Conservation (phyloP, 2,329 filamentous ascomycete species). For the Aspergillus quadrilineatus region DNA sequence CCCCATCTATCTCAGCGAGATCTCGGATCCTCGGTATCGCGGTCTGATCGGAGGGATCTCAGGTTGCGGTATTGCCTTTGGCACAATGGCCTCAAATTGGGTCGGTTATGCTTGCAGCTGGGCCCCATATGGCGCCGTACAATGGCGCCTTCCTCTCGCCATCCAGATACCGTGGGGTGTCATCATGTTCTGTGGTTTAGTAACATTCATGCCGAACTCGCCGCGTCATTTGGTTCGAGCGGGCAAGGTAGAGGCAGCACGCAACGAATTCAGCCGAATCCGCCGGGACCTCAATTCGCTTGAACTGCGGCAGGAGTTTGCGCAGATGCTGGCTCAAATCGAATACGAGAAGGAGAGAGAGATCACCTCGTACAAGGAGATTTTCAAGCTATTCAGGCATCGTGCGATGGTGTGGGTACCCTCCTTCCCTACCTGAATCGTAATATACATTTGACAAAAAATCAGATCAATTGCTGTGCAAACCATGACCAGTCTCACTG, state of each 20-base stretch:
- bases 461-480: slow-evolving; percentile 53
- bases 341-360: slow-evolving; percentile 59
- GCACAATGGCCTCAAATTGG: slow-evolving; percentile 59
- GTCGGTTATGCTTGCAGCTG: slow-evolving; percentile 57
- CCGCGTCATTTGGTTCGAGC: slow-evolving; percentile 54
- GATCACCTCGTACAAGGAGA: slow-evolving; percentile 52
- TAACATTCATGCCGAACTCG: slow-evolving; percentile 58
- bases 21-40: slow-evolving; percentile 49
- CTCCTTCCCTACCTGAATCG: background rate
- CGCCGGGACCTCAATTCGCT: slow-evolving; percentile 47
- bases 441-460: background rate
- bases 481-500: slow-evolving; percentile 58
- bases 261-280: slow-evolving; percentile 50
- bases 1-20: slow-evolving; percentile 57
- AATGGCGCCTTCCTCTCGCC: slow-evolving; percentile 57
- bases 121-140: slow-evolving; percentile 52
- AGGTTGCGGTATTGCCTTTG: slow-evolving; percentile 56
- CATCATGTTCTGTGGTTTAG: slow-evolving; percentile 54
- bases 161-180: slow-evolving; percentile 59
- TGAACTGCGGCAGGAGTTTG: slow-evolving; percentile 53
- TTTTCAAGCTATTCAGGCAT: slow-evolving; percentile 53
- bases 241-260: slow-evolving; percentile 51
- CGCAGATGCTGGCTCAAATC: slow-evolving; percentile 55
- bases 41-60: slow-evolving; percentile 57
- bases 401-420: slow-evolving; percentile 49